Conservation (phyloP, 2,329 filamentous ascomycete species). For the Cladophialophora yegresii region DNA sequence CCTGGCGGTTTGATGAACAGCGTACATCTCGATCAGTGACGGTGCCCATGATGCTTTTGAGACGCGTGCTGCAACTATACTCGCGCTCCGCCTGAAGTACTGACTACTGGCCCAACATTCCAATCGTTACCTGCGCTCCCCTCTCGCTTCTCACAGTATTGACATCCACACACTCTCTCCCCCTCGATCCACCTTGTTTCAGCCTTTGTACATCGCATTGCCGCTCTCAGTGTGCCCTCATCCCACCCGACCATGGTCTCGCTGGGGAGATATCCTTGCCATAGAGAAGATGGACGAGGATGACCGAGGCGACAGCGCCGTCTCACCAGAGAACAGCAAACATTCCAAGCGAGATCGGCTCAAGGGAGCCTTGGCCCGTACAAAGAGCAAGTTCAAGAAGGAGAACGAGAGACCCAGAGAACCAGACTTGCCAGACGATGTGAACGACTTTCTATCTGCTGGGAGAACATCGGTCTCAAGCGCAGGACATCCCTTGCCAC, state of each 20-base stretch:
- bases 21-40: not conserved
- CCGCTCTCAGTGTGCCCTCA: not conserved
- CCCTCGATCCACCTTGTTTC: slow-evolving; percentile 25
- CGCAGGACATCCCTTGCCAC: slow-evolving; percentile 8
- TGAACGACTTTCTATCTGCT: slow-evolving; percentile 35
- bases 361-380: slow-evolving; percentile 34
- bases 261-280: not conserved
- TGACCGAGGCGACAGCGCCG: slow-evolving; percentile 24
- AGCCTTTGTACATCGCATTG: slow-evolving; percentile 4
- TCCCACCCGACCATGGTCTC: slow-evolving; percentile 22
- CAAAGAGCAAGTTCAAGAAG: slow-evolving; percentile 37
- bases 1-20: not conserved
- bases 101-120: slow-evolving; percentile 2
- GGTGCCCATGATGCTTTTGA: not conserved
- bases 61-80: slow-evolving; percentile 2
- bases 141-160: slow-evolving; percentile 6
- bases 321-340: slow-evolving; percentile 22
- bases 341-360: slow-evolving; percentile 29
- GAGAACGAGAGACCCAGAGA: slow-evolving; percentile 25
- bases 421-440: slow-evolving; percentile 28
- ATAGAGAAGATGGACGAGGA: slow-evolving; percentile 33
- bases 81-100: not conserved
- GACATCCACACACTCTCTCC: slow-evolving; percentile 11
- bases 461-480: slow-evolving; percentile 31
- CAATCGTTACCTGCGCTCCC: slow-evolving; percentile 3